A percentile compares a stretch with the other conserved stretches of the same genome.
Conservation (phyloP, 495 filamentous ascomycete genomes). For the Choiromyces venosus region DNA sequence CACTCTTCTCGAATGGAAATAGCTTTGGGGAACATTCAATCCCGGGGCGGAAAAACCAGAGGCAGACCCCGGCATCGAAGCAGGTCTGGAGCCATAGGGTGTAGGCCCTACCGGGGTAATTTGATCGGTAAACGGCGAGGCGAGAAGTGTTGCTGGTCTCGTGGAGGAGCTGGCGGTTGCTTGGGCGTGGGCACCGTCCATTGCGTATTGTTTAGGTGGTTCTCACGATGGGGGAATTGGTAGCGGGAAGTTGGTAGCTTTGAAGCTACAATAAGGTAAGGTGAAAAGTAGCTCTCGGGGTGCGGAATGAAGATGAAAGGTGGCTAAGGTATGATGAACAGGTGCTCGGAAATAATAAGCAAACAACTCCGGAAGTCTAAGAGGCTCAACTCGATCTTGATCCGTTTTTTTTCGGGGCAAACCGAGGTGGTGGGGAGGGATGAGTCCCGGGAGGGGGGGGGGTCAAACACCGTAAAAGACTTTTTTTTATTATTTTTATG, state of each 20-base stretch:
- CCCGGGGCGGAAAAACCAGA: conserved; percentile 41
- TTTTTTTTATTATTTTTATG: not conserved
- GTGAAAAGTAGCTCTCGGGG: not conserved
- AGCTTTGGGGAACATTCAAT: conserved; percentile 46
- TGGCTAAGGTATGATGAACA: not conserved
- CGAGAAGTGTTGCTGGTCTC: conserved; percentile 6
- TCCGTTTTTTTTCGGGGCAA: not conserved
- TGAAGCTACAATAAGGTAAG: not conserved
- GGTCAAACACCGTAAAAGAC: not conserved
- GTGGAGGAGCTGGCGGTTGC: conserved; percentile 7
- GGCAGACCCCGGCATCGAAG: conserved; percentile 31
- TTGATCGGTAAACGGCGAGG: conserved; percentile 17
- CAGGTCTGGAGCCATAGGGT: conserved; percentile 25
- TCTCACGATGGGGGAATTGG: not conserved
- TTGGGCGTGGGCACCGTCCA: conserved; percentile 19
- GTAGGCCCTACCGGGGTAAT: conserved; percentile 21
- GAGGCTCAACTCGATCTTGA: not conserved
- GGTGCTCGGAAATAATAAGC: not conserved
- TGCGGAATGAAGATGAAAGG: not conserved
- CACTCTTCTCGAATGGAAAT: conserved; percentile 70
- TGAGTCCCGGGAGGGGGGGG: too few relatives aligned
- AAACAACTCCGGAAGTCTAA: not conserved
- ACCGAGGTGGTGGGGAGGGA: not conserved
- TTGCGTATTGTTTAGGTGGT: not conserved
- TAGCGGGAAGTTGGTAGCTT: not conserved